Evolutionary conservation across 2,329 filamentous ascomycete genomes (phyloP), one percentile per base, ranked within the genome.

Genomic region (Apiospora phragmitis): DNA sequence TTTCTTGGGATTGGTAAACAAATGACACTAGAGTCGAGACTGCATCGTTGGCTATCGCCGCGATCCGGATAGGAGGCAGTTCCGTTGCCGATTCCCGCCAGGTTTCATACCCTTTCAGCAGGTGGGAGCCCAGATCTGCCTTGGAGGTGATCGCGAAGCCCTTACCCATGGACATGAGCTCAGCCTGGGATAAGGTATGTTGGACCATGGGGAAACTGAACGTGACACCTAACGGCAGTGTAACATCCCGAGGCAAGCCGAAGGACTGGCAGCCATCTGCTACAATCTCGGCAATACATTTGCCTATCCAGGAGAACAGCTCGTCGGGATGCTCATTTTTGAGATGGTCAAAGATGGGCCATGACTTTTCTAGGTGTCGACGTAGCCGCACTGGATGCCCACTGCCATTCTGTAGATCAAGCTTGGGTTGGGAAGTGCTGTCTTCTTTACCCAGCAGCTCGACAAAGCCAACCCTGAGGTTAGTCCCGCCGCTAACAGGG

Each of bases 271-370:
- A 84, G 9, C 87, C 90, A 72, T 90, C 87, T 42, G 82, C 83
- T 21, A 95, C 90, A 4, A 95, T 92, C 72, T 92, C 86, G 18
- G 92, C 92, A 75, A 96, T 93, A 76, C 91, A 93, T 75, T 88
- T 85, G 35, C 93, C 93, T 74, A 96, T 93, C 93, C 93, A 96
- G n/a, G 86, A 82, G 79, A 96, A 96, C 2, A 95, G 83, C 70
- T 91, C 90, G 70, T 94, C 90, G 1, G 92, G 89, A 73, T 94
- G 91, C 74, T 94, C 90, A 79, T 88, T 89, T 77, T 94, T 94
- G 73, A 94, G 81, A 69, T 91, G 88, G 55, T 94, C 89, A 66
- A 87, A 88, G 75, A 95, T 95, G 9, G 92, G 89, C 92, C 92
- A 94, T 69, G 88, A 89, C 73, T 86, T 91, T 78, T 94, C 93